Conservation (phyloP, 805 yeast species). For the Nakazawaea ernobii region DNA sequence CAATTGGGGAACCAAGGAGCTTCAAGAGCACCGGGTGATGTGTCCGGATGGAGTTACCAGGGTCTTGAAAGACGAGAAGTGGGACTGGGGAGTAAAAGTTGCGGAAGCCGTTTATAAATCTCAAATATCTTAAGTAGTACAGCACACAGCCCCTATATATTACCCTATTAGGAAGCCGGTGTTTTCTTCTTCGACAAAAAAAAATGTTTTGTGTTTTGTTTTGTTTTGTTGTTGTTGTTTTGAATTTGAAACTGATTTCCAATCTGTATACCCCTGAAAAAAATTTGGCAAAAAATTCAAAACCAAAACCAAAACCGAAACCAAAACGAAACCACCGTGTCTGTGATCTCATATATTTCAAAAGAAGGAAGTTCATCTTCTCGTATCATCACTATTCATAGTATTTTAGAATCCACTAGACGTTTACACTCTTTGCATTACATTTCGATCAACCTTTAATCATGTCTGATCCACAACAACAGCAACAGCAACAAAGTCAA, state of each 20-base stretch:
- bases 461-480: not conserved
- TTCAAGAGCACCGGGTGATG: slow-evolving; percentile 7
- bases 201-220: not conserved
- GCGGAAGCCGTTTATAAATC: slow-evolving; percentile 6
- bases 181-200: no score
- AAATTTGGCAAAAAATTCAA: not conserved
- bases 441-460: not conserved
- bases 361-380: no score
- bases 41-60: slow-evolving; percentile 5
- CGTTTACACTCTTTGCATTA: not conserved
- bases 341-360: no score
- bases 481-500: not conserved
- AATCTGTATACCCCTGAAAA: slow-evolving; percentile 6
- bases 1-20: slow-evolving; percentile 7
- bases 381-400: no score
- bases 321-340: no score
- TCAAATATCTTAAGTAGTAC: not conserved
- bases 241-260: not conserved
- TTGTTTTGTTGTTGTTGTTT: not conserved
- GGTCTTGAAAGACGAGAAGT: slow-evolving; percentile 4
- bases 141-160: slow-evolving; percentile 1
- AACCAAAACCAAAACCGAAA: no score
- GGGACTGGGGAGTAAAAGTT: slow-evolving; percentile 11
- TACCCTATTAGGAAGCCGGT: no score
- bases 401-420: no score